Percentiles rank a stretch among this genome's conserved stretches.
These are phyloP conservation scores for Trichoderma polysporum DNA, from an alignment of 2,329 filamentous ascomycete genomes.

Conservation along the genomic window DNA sequence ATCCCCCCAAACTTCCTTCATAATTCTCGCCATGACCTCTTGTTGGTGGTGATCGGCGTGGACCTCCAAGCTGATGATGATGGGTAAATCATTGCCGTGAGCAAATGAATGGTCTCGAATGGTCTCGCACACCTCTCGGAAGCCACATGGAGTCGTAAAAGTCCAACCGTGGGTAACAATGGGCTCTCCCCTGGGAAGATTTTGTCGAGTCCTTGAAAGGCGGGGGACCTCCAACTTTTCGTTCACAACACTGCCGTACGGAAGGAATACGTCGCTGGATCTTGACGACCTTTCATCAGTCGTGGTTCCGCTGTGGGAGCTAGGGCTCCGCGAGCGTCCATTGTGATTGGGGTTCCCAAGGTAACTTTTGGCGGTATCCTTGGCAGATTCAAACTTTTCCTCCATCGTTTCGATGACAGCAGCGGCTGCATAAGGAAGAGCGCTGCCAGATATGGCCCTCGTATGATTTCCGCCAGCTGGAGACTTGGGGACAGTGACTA, in stretches of 20 bases:
- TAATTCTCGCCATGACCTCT: conserved; percentile 88
- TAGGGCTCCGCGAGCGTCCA: conserved; percentile 42
- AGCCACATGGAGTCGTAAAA: conserved; percentile 79
- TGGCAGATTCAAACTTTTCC: conserved; percentile 31
- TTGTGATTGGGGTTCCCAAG: conserved; percentile 31
- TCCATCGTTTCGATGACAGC: conserved; percentile 40
- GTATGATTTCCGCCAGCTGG: conserved; percentile 43
- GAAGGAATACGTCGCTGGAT: conserved; percentile 31
- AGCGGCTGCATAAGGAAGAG: conserved; percentile 46
- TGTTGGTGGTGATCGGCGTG: conserved; percentile 83
- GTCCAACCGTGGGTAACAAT: conserved; percentile 83
- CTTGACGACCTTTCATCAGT: conserved; percentile 34
- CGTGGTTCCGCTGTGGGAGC: conserved; percentile 36
- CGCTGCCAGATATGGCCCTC: conserved; percentile 48
- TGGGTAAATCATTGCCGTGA: conserved; percentile 69
- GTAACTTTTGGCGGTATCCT: conserved; percentile 28
- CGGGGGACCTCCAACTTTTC: conserved; percentile 37
- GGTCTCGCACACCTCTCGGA: conserved; percentile 80
- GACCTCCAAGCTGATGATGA: conserved; percentile 92
- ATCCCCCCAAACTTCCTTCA: conserved; percentile 82
- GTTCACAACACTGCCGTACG: conserved; percentile 35
- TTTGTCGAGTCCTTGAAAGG: conserved; percentile 27
- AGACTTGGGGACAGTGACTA: conserved; percentile 37
- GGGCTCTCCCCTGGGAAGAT: conserved; percentile 59
- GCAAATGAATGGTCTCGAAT: conserved; percentile 78